Percentiles rank a stretch among this genome's conserved stretches.
Conservation (phyloP, 2,329 filamentous ascomycete species). For the Amylocarpus encephaloides region DNA sequence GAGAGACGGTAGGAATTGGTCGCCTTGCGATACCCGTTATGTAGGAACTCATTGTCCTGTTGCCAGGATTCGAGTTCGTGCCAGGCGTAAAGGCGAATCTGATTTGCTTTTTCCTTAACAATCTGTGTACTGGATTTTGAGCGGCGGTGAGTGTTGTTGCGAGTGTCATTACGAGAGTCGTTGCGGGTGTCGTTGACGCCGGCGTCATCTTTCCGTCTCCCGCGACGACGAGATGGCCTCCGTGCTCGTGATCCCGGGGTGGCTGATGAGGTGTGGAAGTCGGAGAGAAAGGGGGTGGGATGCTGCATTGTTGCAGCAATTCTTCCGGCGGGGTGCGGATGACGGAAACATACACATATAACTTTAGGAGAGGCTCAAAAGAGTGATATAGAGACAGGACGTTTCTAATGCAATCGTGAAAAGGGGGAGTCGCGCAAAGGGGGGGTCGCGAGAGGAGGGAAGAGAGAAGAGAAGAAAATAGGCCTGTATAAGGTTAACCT, state of each 20-base stretch:
- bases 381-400: too few relatives aligned
- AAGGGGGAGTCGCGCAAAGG: too few relatives aligned
- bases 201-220: neutral
- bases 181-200: neutral
- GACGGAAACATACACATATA: neutral
- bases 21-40: slow-evolving; percentile 4
- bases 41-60: slow-evolving; percentile 8
- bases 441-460: too few relatives aligned
- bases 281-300: neutral
- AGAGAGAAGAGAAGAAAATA: too few relatives aligned
- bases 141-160: neutral
- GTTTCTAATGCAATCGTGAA: too few relatives aligned
- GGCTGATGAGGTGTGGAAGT: slow-evolving; percentile 4
- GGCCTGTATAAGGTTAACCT: too few relatives aligned
- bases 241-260: neutral
- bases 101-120: slow-evolving; percentile 1
- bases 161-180: too few relatives aligned
- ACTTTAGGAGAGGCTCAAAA: too few relatives aligned
- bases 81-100: slow-evolving; percentile 6
- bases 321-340: neutral
- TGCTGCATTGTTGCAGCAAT: neutral
- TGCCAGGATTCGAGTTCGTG: slow-evolving; percentile 8
- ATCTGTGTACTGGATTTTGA: neutral
- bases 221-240: slow-evolving; percentile 1
- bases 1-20: slow-evolving; percentile 6